Conservation (phyloP, 768 basidiomycete genomes). For the Mrakia hoshinonis region DNA sequence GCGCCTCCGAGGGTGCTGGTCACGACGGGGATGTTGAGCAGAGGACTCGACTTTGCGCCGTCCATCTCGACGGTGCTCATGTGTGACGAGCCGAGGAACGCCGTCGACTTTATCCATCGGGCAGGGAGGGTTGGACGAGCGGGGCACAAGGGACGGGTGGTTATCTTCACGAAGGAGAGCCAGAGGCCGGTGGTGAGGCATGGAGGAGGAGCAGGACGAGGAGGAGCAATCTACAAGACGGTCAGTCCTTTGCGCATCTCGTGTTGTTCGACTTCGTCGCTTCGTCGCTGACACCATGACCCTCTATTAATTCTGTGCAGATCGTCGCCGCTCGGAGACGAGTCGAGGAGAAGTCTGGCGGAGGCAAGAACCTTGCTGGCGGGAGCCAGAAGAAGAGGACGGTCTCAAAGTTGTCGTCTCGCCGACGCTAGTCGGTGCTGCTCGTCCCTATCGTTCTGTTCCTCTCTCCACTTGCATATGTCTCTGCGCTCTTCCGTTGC, state of each 20-base stretch:
- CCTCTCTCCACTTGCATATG: too few relatives aligned
- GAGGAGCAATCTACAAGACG: slow-evolving; percentile 28
- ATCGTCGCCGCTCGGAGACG: too few relatives aligned
- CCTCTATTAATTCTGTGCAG: too few relatives aligned
- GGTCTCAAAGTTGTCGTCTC: too few relatives aligned
- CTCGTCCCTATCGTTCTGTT: too few relatives aligned
- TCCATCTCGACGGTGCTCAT: slow-evolving; percentile 73
- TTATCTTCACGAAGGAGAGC: slow-evolving; percentile 30
- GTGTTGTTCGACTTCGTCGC: background rate
- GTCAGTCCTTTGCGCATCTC: background rate
- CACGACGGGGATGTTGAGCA: slow-evolving; percentile 81
- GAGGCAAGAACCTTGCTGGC: too few relatives aligned
- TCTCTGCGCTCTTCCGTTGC: too few relatives aligned
- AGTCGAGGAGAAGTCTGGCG: too few relatives aligned
- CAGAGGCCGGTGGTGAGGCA: background rate
- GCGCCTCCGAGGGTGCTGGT: slow-evolving; percentile 52
- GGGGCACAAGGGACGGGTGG: slow-evolving; percentile 37
- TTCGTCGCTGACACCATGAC: background rate
- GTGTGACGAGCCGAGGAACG: slow-evolving; percentile 76
- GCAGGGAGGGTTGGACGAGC: slow-evolving; percentile 77
- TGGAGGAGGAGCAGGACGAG: slow-evolving; percentile 24
- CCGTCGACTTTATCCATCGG: slow-evolving; percentile 84
- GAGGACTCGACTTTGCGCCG: slow-evolving; percentile 80
- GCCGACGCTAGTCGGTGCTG: too few relatives aligned
- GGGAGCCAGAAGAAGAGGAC: too few relatives aligned